Base-by-base conservation (phyloP, 1,284 basidiomycete species). In the Blastosporella zonata region DNA sequence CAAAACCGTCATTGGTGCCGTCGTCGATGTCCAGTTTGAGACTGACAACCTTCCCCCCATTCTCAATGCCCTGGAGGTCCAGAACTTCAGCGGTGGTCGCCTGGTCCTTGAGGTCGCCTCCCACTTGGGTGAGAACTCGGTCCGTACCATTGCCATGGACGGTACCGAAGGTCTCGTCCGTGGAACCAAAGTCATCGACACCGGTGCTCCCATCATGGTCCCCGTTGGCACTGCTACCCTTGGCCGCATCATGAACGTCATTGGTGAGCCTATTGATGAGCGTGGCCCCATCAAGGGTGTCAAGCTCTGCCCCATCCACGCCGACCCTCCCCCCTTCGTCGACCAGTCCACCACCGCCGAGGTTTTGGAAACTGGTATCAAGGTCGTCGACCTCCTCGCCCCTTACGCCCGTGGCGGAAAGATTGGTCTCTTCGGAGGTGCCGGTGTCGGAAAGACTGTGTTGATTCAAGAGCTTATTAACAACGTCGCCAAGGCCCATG, bases 401-500 rank as follows among this genome's bases (percentile, higher is more conserved):
- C 96, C 96, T 54, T 99, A 99, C 73, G 96, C 95, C 64, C 95
- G 96, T 90, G 96, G 96, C 81, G 96, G 96, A 76, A 99, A 99
- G 80, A 98, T 99, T 73, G 96, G 96, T 86, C 91, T 99, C 64
- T 97, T 99, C 77, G 96, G 96, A 69, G 96, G 96, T 90, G 96
- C 96, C 67, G 96, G 96, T 90, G 96, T 99, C 79, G 96, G 96
- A 64, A 98, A 98, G 84, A 98, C 96, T 55, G 96, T 98, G 68
- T 79, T 98, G 72, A 98, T 98, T 73, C 92, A 94, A 73, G 95
- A 98, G 73, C 87, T 99, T 66, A 99, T 99, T 79, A 98, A 99
- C 88, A 98, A 99, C 81, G 94, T 99, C 69, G 96, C 96, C 69
- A 99, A 98, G 81, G 96, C 96, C 51, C 96, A 98, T 74, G 96